Evolutionary conservation across 2,329 filamentous ascomycete species (phyloP), one percentile per base, ranked within the genome.

Genomic region (Neophaeococcomyces aloes): DNA sequence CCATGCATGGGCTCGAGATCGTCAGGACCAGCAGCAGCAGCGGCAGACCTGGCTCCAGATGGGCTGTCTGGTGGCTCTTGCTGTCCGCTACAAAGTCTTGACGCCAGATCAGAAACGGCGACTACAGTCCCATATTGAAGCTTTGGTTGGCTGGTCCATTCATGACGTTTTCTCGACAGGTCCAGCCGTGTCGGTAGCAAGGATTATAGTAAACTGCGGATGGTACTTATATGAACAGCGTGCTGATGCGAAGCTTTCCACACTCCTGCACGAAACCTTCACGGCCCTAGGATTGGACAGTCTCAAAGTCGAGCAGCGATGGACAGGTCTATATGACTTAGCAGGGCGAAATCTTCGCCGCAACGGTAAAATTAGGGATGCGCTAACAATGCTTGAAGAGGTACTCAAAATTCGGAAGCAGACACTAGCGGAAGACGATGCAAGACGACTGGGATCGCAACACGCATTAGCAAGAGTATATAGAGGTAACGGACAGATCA

Each of bases 1-100:
- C 10, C 62, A 65, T 42, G 53, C 58, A 2, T 64, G 60, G 61
- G 59, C 58, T 14, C 54, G 52, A 35, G 59, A 61, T 37, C 54
- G 58, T 7, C 52, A 56, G 42, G 38, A 48, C 18, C 23, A 48
- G 33, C 40, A 43, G 7, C 36, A 47, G 33, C 53, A 56, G 30
- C 42, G 51, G 29, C 35, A 45, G 15, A 44, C 56, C 3, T 61
- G 55, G 58, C 30, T 56, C 6, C 21, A 39, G 15, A 42, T 39
- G 18, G 42, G 42, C 15, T 54, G 44, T 42, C n/a, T 54, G 11
- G n/a, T 53, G 10, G 50, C 50, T 23, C 2, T 50, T 7, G 41
- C 37, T 41, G 1, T n/a, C 3, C 8, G 7, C 23, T 35, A 48
- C 14, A n/a, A 13, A 5, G 19, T 39, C 3, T 3, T 50, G 36